These are phyloP conservation scores for Hypoxylon intermedium DNA, from an alignment of 495 filamentous ascomycete species.

Conservation along the genomic window DNA sequence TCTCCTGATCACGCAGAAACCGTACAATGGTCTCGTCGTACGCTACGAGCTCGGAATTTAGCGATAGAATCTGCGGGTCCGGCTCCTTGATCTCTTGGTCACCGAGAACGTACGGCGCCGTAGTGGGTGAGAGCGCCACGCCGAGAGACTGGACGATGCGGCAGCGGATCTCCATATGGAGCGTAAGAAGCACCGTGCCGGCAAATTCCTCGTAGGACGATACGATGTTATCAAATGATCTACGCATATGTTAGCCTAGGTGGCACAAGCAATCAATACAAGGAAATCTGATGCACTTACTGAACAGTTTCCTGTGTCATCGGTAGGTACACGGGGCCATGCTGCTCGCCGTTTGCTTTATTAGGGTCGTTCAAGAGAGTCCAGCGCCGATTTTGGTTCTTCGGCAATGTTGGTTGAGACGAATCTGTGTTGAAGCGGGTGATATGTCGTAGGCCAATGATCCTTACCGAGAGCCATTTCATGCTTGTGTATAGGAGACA, in stretches of 20 bases:
- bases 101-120: conserved; percentile 73
- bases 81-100: conserved; percentile 79
- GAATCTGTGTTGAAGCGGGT: conserved; percentile 63
- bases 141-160: conserved; percentile 74
- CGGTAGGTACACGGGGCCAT: conserved; percentile 77
- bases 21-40: conserved; percentile 81
- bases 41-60: conserved; percentile 80
- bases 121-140: conserved; percentile 60
- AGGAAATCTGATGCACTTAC: conserved; percentile 51
- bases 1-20: conserved; percentile 71
- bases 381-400: conserved; percentile 72
- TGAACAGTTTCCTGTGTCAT: conserved; percentile 84
- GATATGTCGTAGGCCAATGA: conserved; percentile 77
- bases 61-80: conserved; percentile 73
- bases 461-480: conserved; percentile 91
- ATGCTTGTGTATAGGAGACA: conserved; percentile 94
- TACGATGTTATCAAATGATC: conserved; percentile 86
- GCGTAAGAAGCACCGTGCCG: conserved; percentile 74
- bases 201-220: conserved; percentile 80
- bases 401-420: conserved; percentile 54
- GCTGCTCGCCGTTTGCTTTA: conserved; percentile 53
- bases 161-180: conserved; percentile 87
- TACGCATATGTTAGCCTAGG: conserved; percentile 42
- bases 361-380: conserved; percentile 72
- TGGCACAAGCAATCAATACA: background rate